Evolutionary conservation across 1,284 basidiomycete species (phyloP).

Genomic region (Cystobasidium pallidum): DNA sequence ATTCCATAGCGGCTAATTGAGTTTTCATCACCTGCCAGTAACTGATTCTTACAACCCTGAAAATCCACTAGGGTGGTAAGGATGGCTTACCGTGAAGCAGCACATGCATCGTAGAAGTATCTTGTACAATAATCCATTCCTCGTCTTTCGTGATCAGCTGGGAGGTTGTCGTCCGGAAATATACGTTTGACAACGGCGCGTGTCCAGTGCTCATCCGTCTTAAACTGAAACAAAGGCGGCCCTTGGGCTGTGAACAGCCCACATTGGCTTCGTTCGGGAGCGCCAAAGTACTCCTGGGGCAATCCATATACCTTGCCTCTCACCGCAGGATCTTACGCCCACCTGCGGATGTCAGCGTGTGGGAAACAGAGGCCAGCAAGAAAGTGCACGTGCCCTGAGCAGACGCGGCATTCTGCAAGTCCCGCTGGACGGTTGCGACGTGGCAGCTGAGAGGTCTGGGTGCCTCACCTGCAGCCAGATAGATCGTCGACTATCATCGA

Average conservation of each 20-base stretch:
- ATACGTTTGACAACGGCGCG: not conserved
- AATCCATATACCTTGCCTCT: not conserved
- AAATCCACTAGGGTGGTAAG: not conserved
- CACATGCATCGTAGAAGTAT: not conserved
- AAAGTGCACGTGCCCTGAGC: not conserved
- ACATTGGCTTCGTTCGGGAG: too few relatives aligned
- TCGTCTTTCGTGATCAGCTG: not conserved
- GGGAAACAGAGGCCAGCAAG: not conserved
- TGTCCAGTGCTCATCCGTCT: slow-evolving; percentile 1
- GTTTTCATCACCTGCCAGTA: not conserved
- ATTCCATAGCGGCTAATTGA: not conserved
- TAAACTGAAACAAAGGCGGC: not conserved
- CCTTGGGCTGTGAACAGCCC: too few relatives aligned
- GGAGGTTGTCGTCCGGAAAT: not conserved
- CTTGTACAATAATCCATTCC: not conserved
- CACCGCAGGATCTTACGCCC: not conserved
- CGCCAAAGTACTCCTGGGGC: too few relatives aligned
- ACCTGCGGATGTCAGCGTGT: too few relatives aligned
- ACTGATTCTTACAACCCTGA: slow-evolving; percentile 39
- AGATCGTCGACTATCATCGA: too few relatives aligned
- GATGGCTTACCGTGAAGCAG: not conserved
- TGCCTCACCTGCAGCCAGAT: too few relatives aligned
- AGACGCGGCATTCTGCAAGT: not conserved
- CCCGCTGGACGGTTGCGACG: not conserved
- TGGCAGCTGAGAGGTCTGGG: too few relatives aligned